Conservation (phyloP, 1,284 basidiomycete genomes). For the Malassezia psittaci region DNA sequence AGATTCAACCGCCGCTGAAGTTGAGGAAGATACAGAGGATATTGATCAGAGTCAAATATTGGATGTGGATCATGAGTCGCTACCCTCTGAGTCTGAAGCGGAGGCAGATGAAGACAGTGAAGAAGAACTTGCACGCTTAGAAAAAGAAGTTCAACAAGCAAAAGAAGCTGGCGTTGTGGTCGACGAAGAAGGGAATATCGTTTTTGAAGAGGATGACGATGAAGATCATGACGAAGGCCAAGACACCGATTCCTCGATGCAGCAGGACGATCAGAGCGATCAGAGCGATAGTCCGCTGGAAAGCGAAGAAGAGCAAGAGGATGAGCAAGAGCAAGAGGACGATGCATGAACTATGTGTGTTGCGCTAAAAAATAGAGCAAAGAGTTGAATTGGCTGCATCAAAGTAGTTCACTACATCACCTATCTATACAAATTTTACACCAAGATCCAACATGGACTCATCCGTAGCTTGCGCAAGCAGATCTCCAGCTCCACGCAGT, state of each 20-base stretch:
- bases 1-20: background rate
- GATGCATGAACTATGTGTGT: background rate
- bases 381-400: slow-evolving; percentile 7
- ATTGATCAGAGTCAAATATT: slow-evolving; percentile 2
- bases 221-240: slow-evolving; percentile 12
- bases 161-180: slow-evolving; percentile 12
- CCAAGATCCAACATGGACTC: slow-evolving; percentile 5
- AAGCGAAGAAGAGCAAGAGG: slow-evolving; percentile 19
- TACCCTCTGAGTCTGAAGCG: slow-evolving; percentile 6
- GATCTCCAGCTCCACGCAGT: background rate
- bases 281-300: slow-evolving; percentile 1
- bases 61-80: background rate
- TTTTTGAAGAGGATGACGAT: slow-evolving; percentile 17
- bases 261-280: slow-evolving; percentile 14
- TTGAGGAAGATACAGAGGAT: background rate
- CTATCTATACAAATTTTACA: slow-evolving; percentile 18
- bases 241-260: slow-evolving; percentile 10
- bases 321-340: slow-evolving; percentile 15
- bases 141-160: slow-evolving; percentile 17
- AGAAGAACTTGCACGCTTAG: slow-evolving; percentile 19
- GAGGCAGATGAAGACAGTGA: slow-evolving; percentile 12
- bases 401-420: background rate
- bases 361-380: slow-evolving; percentile 11
- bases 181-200: slow-evolving; percentile 18
- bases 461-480: background rate